Evolutionary conservation across 169 alveolate species (phyloP).

Genomic region (Pseudocohnilembus persalinus): DNA sequence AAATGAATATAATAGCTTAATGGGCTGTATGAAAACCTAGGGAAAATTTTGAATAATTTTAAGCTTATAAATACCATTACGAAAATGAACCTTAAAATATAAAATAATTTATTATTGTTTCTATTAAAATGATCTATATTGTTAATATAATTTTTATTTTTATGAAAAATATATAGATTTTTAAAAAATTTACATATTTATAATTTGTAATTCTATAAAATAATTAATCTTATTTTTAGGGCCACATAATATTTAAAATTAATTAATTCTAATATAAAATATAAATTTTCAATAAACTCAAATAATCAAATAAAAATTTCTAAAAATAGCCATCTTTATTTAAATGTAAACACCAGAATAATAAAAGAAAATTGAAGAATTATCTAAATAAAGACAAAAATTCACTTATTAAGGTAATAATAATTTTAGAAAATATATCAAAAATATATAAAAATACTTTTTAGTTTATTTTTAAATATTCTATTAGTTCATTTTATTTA

Average conservation of each 20-base stretch:
- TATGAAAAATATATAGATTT: neutral
- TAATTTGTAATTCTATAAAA: neutral
- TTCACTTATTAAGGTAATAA: conserved; percentile 36
- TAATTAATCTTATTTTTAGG: neutral
- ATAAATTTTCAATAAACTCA: neutral
- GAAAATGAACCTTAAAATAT: no score
- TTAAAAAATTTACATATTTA: no score
- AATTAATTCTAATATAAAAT: no score
- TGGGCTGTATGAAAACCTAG: neutral
- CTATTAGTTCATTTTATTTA: neutral
- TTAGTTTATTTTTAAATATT: no score
- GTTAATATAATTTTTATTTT: no score
- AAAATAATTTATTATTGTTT: no score
- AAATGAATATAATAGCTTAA: neutral
- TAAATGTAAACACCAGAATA: neutral
- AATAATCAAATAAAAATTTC: neutral
- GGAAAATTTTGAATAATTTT: neutral
- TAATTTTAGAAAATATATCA: neutral
- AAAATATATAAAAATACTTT: no score
- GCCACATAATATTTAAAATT: neutral
- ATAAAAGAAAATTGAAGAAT: conserved; percentile 41
- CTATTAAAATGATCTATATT: no score
- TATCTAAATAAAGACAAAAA: conserved; percentile 47
- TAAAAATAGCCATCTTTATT: neutral
- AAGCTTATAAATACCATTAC: no score